Evolutionary conservation across 169 alveolate species (phyloP).

Genomic region (Plasmodium vinckei): DNA sequence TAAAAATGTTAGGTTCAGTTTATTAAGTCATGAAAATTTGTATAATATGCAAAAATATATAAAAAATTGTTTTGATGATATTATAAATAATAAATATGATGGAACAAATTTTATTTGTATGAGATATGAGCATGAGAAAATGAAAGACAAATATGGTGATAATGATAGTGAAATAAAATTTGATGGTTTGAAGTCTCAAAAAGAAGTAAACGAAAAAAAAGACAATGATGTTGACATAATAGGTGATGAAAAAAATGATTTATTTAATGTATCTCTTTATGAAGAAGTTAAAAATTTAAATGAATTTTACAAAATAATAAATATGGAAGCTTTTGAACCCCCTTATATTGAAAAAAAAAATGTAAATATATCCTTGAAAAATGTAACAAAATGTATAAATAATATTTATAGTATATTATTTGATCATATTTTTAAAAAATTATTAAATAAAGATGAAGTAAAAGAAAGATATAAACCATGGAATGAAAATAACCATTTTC

Average conservation of each 20-base stretch:
- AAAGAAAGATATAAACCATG: constrained; percentile 50
- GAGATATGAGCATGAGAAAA: constrained; percentile 9
- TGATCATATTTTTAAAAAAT: constrained; percentile 36
- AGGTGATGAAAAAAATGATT: background rate
- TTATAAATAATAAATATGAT: constrained; percentile 50
- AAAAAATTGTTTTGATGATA: constrained; percentile 53
- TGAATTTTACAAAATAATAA: constrained; percentile 46
- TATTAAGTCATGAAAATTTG: constrained; percentile 35
- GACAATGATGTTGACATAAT: background rate
- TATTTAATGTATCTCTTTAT: constrained; percentile 9
- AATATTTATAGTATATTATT: constrained; percentile 55
- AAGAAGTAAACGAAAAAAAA: background rate
- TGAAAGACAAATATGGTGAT: background rate
- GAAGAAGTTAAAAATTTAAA: constrained; percentile 58
- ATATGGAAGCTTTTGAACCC: constrained; percentile 73
- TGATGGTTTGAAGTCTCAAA: background rate
- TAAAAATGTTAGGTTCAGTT: constrained; percentile 33
- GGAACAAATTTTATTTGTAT: constrained; percentile 51
- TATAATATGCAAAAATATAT: constrained; percentile 27
- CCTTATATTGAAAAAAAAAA: constrained; percentile 25
- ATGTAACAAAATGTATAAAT: constrained; percentile 34
- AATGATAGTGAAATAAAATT: background rate
- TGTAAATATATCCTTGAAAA: constrained; percentile 19
- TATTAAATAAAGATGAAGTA: constrained; percentile 8
- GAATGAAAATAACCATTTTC: constrained; percentile 44